phyloP scores from a whole-genome alignment of 1,284 basidiomycete genomes.

The Marasmius tenuissimus region DNA sequence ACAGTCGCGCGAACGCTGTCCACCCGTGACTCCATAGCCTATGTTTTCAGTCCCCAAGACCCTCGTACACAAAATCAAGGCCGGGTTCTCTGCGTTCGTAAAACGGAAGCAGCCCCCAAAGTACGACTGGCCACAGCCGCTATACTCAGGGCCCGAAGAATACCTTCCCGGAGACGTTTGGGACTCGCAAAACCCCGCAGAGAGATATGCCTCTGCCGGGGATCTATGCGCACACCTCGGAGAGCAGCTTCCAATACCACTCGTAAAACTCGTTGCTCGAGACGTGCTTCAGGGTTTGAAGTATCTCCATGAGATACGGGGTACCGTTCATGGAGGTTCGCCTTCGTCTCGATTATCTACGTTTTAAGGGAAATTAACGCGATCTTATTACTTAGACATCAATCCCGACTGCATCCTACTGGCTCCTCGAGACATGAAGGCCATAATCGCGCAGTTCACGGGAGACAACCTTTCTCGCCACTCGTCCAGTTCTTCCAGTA shows the following conservation, averaged over 20 bases:
- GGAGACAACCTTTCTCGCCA: constrained; percentile 12
- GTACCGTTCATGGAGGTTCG: constrained; percentile 19
- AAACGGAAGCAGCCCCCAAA: not conserved
- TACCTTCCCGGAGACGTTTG: constrained; percentile 13
- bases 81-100: not conserved
- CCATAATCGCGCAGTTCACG: constrained; percentile 19
- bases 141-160: not conserved
- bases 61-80: not conserved
- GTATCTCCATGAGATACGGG: constrained; percentile 14
- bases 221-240: constrained; percentile 23
- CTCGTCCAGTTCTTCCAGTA: constrained; percentile 12
- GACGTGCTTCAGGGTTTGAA: constrained; percentile 23
- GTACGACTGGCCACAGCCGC: constrained; percentile 1
- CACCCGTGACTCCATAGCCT: not conserved
- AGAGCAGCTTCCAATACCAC: constrained; percentile 21
- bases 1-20: no score
- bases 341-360: not conserved
- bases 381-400: constrained; percentile 12
- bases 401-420: constrained; percentile 20
- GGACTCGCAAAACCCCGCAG: constrained; percentile 15
- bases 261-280: constrained; percentile 27
- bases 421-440: constrained; percentile 20
- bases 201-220: constrained; percentile 19
- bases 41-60: not conserved
- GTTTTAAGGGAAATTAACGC: not conserved